Evolutionary conservation across 257 asterid species (phyloP), one percentile per base, ranked within the genome.

Genomic region (Ajuga chamaepitys): DNA sequence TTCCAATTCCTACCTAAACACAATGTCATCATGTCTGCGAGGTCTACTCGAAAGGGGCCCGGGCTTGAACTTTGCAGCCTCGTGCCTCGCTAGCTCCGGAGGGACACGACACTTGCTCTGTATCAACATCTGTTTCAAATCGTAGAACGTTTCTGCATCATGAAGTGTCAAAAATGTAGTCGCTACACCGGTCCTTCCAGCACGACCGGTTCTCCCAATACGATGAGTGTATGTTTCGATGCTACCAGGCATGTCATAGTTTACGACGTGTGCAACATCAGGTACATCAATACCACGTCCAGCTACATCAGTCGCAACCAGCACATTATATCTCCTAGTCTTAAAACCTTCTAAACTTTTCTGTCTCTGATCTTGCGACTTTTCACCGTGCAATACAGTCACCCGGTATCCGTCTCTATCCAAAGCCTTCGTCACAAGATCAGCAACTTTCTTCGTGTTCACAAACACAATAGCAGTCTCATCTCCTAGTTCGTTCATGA

Each of bases 281-380:
- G 87, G 85, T 61, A 81, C 81, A 66, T 84, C 87, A 55, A 84
- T 84, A 44, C 87, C 90, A 72, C 90, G 90, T 9, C 90, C 90
- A 26, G 87, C 87, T 9, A 84, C 87, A 41, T 84, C 85, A 14
- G 89, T 84, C 9, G 87, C 89, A 60, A 83, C 89, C 74, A 83
- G 70, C 14, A 83, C 85, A 73, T 74, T 81, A 48, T 63, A 84
- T 62, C 84, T 79, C 77, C 81, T 79, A 22, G 82, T 79, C 80
- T 83, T 77, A 64, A 84, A 83, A 54, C 86, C 89, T 62, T 83
- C 89, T 4, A 83, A 79, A 58, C 83, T 83, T 68, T 70, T 74
- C 58, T 84, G 85, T 75, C 90, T 81, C 71, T 72, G 80, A 44
- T 84, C 87, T 70, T 81, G 90, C 4, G 87, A 81, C 69, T 81